These are phyloP conservation scores for Boechera divaricarpa DNA, from an alignment of 345 rosid genomes.

Conservation along the genomic window DNA sequence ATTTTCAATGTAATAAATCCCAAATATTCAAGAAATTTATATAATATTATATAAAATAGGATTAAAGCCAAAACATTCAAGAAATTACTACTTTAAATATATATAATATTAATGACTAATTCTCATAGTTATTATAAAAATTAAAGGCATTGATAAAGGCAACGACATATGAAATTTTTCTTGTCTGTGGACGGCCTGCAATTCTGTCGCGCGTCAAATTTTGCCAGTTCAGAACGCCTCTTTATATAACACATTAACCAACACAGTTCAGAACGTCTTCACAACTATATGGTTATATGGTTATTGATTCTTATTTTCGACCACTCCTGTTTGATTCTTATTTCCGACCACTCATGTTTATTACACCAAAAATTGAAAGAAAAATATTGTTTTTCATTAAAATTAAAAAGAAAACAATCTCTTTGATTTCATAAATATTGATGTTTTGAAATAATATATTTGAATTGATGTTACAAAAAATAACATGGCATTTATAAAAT, in stretches of 20 bases:
- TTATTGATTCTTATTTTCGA: no score
- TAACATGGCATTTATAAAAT: not conserved
- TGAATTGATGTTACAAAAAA: not conserved
- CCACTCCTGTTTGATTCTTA: not conserved
- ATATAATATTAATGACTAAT: no score
- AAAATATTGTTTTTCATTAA: not conserved
- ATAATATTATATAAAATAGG: no score
- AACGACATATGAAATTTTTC: not conserved
- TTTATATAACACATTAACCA: not conserved
- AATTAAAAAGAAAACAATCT: not conserved
- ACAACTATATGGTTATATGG: not conserved
- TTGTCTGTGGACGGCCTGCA: not conserved
- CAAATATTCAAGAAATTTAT: no score
- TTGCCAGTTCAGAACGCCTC: not conserved
- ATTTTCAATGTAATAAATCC: no score
- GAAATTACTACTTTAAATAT: not conserved
- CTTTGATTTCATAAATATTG: not conserved
- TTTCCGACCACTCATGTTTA: not conserved
- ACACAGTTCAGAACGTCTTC: not conserved
- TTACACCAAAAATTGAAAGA: not conserved
- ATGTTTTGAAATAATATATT: not conserved
- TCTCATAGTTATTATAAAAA: no score
- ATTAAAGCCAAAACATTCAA: no score
- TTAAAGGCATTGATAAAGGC: not conserved
- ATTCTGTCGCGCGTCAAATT: not conserved